These are phyloP conservation scores for Rutstroemia sp. DNA, from an alignment of 2,329 filamentous ascomycete species.

Conservation along the genomic window DNA sequence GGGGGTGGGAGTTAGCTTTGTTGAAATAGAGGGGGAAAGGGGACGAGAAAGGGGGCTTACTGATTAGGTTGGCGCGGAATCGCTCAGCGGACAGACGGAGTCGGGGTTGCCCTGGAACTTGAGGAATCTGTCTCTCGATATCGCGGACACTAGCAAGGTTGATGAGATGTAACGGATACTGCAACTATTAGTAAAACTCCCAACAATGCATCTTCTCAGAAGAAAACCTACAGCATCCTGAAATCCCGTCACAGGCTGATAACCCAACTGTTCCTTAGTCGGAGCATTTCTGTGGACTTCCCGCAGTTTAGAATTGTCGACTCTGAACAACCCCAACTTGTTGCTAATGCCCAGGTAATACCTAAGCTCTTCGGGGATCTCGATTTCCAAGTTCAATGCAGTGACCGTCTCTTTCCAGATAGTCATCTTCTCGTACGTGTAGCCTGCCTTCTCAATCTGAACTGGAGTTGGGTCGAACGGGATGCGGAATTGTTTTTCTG, in stretches of 20 bases:
- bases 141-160: conserved; percentile 57
- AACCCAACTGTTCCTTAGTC: conserved; percentile 47
- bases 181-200: conserved; percentile 13
- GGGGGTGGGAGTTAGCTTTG: neutral
- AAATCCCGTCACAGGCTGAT: conserved; percentile 59
- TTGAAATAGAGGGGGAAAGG: neutral
- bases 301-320: conserved; percentile 50
- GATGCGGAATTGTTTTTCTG: conserved; percentile 58
- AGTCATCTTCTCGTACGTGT: conserved; percentile 51
- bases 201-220: neutral
- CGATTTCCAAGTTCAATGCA: conserved; percentile 49
- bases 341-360: conserved; percentile 61
- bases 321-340: conserved; percentile 59
- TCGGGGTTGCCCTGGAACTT: conserved; percentile 33
- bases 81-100: conserved; percentile 54
- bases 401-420: conserved; percentile 55
- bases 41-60: neutral
- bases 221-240: conserved; percentile 54
- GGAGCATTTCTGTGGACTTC: conserved; percentile 56
- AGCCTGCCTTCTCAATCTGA: conserved; percentile 52
- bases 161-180: conserved; percentile 65
- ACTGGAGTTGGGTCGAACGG: conserved; percentile 53
- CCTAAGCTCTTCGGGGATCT: conserved; percentile 54
- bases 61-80: conserved; percentile 67
- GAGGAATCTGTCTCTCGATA: conserved; percentile 49